phyloP scores from a whole-genome alignment of 2,329 filamentous ascomycete species.

The Metarhizium anisopliae region DNA sequence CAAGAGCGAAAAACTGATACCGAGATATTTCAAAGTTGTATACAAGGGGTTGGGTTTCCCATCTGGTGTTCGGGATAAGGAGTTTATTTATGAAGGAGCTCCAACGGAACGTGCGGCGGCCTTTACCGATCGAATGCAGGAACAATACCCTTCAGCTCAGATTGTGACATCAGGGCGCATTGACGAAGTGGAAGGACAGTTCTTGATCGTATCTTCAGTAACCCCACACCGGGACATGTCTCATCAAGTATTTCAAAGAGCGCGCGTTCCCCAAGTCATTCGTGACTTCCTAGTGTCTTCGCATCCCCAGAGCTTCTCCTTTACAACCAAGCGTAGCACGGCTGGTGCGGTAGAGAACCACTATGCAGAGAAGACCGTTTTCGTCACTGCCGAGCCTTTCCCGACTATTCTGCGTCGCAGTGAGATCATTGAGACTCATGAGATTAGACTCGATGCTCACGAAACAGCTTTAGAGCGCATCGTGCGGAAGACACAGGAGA shows the following conservation, averaged over 20 bases:
- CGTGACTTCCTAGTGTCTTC: conserved; percentile 80
- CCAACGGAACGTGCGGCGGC: conserved; percentile 66
- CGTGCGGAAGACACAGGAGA: conserved; percentile 81
- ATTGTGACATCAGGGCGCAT: conserved; percentile 61
- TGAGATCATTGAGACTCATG: conserved; percentile 65
- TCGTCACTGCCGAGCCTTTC: conserved; percentile 76
- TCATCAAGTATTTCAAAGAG: conserved; percentile 79
- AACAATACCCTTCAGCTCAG: conserved; percentile 78
- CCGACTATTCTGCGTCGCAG: conserved; percentile 84
- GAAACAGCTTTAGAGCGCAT: conserved; percentile 90
- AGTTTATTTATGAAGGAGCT: conserved; percentile 83
- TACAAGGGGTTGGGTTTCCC: conserved; percentile 90
- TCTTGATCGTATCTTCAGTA: conserved; percentile 71
- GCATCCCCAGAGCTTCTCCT: conserved; percentile 68
- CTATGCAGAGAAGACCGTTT: conserved; percentile 75
- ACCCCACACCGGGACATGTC: conserved; percentile 72
- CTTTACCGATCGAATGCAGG: conserved; percentile 87
- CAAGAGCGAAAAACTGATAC: conserved; percentile 67
- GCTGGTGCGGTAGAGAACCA: conserved; percentile 62
- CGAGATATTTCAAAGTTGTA: conserved; percentile 84
- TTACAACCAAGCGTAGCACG: conserved; percentile 63
- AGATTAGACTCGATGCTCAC: conserved; percentile 60
- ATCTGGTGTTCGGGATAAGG: conserved; percentile 70
- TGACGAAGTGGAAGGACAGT: conserved; percentile 85
- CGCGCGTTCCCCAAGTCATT: conserved; percentile 73